Base-by-base conservation (phyloP, 2,329 filamentous ascomycete genomes). In the Knoxdaviesia capensis region DNA sequence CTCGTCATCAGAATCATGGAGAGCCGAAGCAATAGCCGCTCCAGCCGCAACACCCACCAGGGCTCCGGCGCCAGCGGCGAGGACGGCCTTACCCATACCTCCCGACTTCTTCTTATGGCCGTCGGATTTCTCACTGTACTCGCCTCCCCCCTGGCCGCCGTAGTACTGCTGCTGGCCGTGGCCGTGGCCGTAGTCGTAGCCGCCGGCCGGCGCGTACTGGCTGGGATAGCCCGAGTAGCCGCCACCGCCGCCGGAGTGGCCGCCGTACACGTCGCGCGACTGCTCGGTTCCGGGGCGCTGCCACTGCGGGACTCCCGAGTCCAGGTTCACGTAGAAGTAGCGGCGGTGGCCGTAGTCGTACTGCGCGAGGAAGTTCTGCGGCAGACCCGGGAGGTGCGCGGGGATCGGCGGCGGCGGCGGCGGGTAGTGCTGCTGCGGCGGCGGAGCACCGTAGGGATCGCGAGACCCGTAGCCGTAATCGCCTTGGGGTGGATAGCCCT, bases 311-410 rank as follows among this genome's bases (percentile, higher is more conserved):
- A 65, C 67, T 20, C 74, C 72, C 8, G 71, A 71, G 39, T 68
- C 62, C 44, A 71, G 59, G 54, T 80, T 74, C 44, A 74, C 63
- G 51, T 77, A 82, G 59, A 71, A 80, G 61, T 71, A 79, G 43
- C 71, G 69, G 52, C 76, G 69, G 45, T 65, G 60, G 44, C 62
- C 63, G 44, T 71, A 66, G 48, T 81, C 76, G 57, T 68, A 81
- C 54, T 77, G 69, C 29, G 73, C 62, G 31, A 62, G 59, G 76
- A 77, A 81, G 48, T 76, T 76, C 40, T 63, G 52, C 29, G 76
- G 65, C 48, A 78, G 60, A 46, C 69, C 60, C 29, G 75, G 67
- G 49, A 59, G 60, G 40, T 39, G 35, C 7, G 46, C 45, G 36
- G 48, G 44, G 34, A 50, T 48, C 5, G 51, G 50, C 6, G 49